Evolutionary conservation across 768 basidiomycete genomes (phyloP).

Genomic region (Termitomyces sp.): DNA sequence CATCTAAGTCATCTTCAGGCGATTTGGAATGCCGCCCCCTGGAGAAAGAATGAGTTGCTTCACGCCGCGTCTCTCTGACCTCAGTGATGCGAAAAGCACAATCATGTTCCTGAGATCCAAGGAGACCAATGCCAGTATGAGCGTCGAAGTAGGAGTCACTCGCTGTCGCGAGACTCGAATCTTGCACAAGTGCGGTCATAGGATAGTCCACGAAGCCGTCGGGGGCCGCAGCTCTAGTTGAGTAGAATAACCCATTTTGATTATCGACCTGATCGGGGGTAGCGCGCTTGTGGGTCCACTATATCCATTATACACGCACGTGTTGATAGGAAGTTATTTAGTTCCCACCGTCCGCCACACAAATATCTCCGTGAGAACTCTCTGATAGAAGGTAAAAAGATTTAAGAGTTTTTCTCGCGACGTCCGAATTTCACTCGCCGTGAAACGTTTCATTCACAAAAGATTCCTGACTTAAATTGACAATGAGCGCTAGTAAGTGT

Average conservation of each 20-base stretch:
- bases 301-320: background rate
- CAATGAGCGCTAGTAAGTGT: too few relatives aligned
- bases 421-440: too few relatives aligned
- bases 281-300: background rate
- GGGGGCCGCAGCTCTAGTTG: background rate
- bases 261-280: constrained; percentile 1
- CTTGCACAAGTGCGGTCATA: background rate
- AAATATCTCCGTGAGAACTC: too few relatives aligned
- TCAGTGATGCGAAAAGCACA: background rate
- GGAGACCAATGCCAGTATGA: background rate
- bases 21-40: background rate
- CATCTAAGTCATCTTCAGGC: background rate
- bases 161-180: background rate
- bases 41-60: background rate
- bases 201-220: background rate
- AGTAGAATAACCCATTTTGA: background rate
- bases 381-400: too few relatives aligned
- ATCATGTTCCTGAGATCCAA: background rate
- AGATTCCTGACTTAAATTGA: too few relatives aligned
- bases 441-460: too few relatives aligned
- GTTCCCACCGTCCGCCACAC: background rate
- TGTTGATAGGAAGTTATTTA: background rate
- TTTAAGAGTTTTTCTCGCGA: too few relatives aligned
- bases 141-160: background rate
- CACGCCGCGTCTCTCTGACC: background rate